Evolutionary conservation across 495 filamentous ascomycete species (phyloP).

Genomic region (Hypoxylon perforatum): DNA sequence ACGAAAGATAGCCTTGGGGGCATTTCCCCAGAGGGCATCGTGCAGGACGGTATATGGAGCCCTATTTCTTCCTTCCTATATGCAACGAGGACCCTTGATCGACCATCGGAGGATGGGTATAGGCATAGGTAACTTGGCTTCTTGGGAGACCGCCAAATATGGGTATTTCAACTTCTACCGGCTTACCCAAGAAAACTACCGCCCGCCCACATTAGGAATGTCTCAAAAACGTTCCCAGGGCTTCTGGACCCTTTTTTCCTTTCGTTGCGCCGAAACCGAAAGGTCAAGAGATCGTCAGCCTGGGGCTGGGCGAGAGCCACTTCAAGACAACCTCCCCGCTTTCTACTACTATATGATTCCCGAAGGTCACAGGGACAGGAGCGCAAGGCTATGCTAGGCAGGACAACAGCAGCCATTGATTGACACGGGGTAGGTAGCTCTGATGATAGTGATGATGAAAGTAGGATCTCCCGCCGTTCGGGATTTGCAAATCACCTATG

Average conservation of each 20-base stretch:
- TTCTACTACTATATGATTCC: conserved; percentile 7
- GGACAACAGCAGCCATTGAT: no score
- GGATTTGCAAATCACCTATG: conserved; percentile 23
- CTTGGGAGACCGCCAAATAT: conserved; percentile 16
- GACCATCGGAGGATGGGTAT: conserved; percentile 35
- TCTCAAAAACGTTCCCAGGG: conserved; percentile 4
- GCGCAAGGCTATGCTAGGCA: conserved; percentile 13
- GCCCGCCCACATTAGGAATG: conserved; percentile 11
- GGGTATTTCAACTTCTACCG: conserved; percentile 23
- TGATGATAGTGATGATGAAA: no score
- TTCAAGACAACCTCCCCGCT: background rate
- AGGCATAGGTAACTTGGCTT: no score
- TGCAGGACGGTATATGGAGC: conserved; percentile 3
- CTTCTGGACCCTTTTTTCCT: conserved; percentile 14
- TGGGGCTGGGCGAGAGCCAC: no score
- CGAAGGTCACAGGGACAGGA: conserved; percentile 15
- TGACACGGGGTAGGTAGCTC: no score
- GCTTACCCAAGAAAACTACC: conserved; percentile 8
- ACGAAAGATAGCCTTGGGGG: background rate
- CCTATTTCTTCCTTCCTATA: no score
- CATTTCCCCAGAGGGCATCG: conserved; percentile 3
- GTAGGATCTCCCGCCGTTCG: conserved; percentile 14
- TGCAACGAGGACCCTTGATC: conserved; percentile 33
- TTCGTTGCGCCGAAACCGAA: conserved; percentile 8
- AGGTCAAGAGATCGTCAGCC: conserved; percentile 14